phyloP scores from a whole-genome alignment of 1,139 yeast species.

The Debaryomyces sp. region DNA sequence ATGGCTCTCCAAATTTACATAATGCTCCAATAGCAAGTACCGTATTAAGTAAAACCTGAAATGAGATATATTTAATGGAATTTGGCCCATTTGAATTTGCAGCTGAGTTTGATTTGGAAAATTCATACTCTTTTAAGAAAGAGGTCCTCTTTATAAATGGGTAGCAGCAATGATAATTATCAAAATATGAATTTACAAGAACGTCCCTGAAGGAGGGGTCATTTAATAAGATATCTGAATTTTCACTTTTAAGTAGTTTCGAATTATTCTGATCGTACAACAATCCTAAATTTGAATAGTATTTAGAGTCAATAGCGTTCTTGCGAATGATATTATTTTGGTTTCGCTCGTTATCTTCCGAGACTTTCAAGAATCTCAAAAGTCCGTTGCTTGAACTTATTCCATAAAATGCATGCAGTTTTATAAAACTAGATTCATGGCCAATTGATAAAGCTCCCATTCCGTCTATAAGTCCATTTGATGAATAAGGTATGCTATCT shows the following conservation, averaged over 20 bases:
- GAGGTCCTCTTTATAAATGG: slow-evolving; percentile 61
- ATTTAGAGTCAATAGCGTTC: slow-evolving; percentile 12
- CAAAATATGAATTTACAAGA: slow-evolving; percentile 19
- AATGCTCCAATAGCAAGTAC: slow-evolving; percentile 25
- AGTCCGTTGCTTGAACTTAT: slow-evolving; percentile 60
- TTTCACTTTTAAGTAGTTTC: slow-evolving; percentile 17
- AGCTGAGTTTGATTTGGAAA: background rate
- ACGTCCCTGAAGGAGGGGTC: slow-evolving; percentile 17
- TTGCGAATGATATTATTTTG: slow-evolving; percentile 17
- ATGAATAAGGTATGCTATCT: slow-evolving; percentile 16
- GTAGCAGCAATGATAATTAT: slow-evolving; percentile 38
- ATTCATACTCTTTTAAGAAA: slow-evolving; percentile 49
- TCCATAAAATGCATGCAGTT: slow-evolving; percentile 61
- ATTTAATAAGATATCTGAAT: slow-evolving; percentile 20
- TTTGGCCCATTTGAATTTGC: slow-evolving; percentile 7
- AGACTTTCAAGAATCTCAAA: slow-evolving; percentile 25
- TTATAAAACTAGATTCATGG: slow-evolving; percentile 33
- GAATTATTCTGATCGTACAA: slow-evolving; percentile 15
- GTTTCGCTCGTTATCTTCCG: slow-evolving; percentile 21
- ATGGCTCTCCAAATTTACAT: slow-evolving; percentile 23
- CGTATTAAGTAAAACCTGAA: slow-evolving; percentile 27
- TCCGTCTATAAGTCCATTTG: slow-evolving; percentile 39
- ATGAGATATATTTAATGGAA: slow-evolving; percentile 13
- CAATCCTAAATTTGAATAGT: slow-evolving; percentile 15
- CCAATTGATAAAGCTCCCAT: slow-evolving; percentile 49